Base-by-base conservation (phyloP, 2,329 filamentous ascomycete genomes). In the Fusarium odoratissimum region DNA sequence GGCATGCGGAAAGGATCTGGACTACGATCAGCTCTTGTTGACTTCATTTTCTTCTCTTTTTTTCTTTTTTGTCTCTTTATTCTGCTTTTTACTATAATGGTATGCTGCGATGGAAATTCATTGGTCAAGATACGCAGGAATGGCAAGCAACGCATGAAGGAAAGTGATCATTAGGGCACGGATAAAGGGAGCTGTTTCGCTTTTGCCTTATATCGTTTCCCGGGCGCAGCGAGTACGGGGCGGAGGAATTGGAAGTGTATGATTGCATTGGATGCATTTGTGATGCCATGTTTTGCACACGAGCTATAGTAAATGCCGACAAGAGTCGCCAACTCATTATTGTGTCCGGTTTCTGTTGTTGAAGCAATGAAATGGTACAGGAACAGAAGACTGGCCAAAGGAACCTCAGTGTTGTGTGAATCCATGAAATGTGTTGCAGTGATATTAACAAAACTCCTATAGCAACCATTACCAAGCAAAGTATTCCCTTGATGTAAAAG, bases 211-310 rank as follows among this genome's bases (percentile, higher is more conserved):
- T 37, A 46, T 67, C 21, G 16, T 45, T 65, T 60, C 52, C 67
- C 60, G 31, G 70, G 70, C 70, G 70, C 45, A 63, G 44, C 40
- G 45, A 70, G 44, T 55, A 44, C 42, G 38, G 63, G 51, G 52
- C 21, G 42, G 55, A 45, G 60, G 52, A 61, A 58, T 42, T 35
- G 23, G 51, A 38, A 60, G 45, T 72, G 57, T 72, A 73, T 55
- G 54, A 71, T 67, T 71, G 57, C 37, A 62, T 59, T 52, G 31
- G 38, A 62, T 70, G 64, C 64, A 73, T 70, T 69, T 51, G 70
- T 38, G 56, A 67, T 49, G 44, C 42, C 60, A 62, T 66, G 60
- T 67, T 72, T 70, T 59, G 19, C 45, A 66, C 33, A 45, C 30
- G 45, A 55, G 51, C 40, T 60, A 60, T 59, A 57, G 61, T 73